These are phyloP conservation scores for Orobanche coerulescens DNA, from an alignment of 257 asterid genomes.

Conservation along the genomic window DNA sequence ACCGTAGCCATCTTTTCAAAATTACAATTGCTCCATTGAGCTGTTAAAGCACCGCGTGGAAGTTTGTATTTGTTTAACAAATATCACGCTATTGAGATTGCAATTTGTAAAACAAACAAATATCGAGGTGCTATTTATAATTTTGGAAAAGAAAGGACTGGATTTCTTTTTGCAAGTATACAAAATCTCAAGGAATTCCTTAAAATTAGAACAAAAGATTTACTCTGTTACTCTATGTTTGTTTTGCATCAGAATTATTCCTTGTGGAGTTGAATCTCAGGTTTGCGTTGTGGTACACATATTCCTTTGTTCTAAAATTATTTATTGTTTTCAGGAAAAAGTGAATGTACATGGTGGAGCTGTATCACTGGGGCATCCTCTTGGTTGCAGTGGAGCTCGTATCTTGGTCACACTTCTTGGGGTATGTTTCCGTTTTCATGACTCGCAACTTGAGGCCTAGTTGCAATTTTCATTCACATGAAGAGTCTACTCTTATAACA, in stretches of 20 bases:
- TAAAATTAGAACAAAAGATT: neutral
- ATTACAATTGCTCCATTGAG: neutral
- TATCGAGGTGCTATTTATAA: neutral
- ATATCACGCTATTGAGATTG: neutral
- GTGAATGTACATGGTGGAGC: conserved; percentile 95
- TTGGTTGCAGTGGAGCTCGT: conserved; percentile 99
- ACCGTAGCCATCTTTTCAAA: neutral
- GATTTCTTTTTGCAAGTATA: neutral
- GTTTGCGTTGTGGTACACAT: neutral
- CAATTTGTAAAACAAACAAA: neutral
- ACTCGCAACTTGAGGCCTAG: neutral
- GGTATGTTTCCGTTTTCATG: conserved; percentile 36
- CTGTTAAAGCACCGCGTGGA: too few relatives aligned
- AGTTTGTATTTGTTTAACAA: too few relatives aligned
- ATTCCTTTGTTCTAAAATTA: conserved; percentile 9
- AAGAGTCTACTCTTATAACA: too few relatives aligned
- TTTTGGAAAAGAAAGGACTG: too few relatives aligned
- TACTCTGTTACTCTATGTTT: too few relatives aligned
- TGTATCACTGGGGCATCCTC: conserved; percentile 93
- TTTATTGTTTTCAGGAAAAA: conserved; percentile 63
- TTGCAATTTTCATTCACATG: too few relatives aligned
- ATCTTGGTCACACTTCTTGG: conserved; percentile 90
- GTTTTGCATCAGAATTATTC: neutral
- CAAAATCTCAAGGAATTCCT: neutral
- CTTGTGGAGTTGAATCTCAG: neutral